A percentile compares a stretch with the other conserved stretches of the same genome.
Conservation (phyloP, 192 early-diverging fungal species). For the Coemansia sp. region DNA sequence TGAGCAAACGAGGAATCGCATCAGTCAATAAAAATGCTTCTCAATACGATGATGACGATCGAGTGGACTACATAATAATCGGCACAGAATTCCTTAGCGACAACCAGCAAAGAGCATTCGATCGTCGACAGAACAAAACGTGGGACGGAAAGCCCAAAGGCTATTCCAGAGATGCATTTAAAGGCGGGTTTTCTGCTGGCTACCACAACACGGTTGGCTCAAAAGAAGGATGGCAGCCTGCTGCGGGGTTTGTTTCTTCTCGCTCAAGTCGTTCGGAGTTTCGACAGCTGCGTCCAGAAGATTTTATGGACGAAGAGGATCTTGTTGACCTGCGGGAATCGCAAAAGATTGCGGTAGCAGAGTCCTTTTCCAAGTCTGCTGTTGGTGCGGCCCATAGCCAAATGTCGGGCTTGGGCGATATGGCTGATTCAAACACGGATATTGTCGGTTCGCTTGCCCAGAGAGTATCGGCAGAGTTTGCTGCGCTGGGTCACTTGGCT, state of each 20-base stretch:
- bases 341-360: constrained; percentile 4
- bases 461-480: constrained; percentile 19
- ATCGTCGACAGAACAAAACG: constrained; percentile 26
- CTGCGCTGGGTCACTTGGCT: neutral
- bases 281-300: constrained; percentile 62
- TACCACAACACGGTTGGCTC: constrained; percentile 96
- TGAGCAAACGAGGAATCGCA: neutral
- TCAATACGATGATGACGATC: constrained; percentile 7
- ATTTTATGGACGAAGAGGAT: constrained; percentile 99
- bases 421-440: neutral
- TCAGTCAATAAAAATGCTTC: neutral
- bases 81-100: constrained; percentile 30
- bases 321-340: constrained; percentile 56
- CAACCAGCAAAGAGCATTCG: constrained; percentile 5
- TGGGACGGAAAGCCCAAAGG: constrained; percentile 73
- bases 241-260: constrained; percentile 77
- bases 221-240: constrained; percentile 75
- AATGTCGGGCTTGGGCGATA: neutral
- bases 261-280: constrained; percentile 62
- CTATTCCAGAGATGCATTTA: constrained; percentile 90
- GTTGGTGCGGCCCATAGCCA: neutral
- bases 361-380: neutral
- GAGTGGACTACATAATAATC: constrained; percentile 37
- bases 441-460: constrained; percentile 20
- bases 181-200: constrained; percentile 92